Conservation (phyloP, 306 rosid species). For the barrel medic (Medicago truncatula) region DNA sequence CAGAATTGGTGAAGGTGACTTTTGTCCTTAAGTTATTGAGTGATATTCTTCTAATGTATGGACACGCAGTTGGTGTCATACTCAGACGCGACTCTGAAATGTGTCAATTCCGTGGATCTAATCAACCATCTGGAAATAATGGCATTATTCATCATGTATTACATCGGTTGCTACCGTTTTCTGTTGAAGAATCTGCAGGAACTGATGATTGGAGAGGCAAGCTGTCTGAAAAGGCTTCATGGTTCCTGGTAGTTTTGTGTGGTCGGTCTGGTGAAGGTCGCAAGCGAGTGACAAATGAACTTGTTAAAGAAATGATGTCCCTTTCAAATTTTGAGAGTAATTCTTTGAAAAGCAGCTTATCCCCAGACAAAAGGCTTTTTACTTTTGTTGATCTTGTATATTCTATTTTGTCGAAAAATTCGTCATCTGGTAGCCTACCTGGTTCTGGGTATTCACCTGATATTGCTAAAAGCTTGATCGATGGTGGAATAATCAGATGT, state of each 20-base stretch:
- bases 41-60: conserved; percentile 94
- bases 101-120: conserved; percentile 81
- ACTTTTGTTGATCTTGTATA: conserved; percentile 82
- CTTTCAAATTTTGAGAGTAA: conserved; percentile 69
- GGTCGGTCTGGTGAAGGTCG: conserved; percentile 99
- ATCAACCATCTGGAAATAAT: conserved; percentile 68
- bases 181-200: conserved; percentile 89
- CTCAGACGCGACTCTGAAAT: conserved; percentile 91
- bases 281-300: conserved; percentile 84
- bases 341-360: conserved; percentile 62
- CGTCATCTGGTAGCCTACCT: conserved; percentile 86
- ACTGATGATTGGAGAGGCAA: conserved; percentile 98
- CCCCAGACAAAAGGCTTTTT: conserved; percentile 89
- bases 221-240: conserved; percentile 92
- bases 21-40: conserved; percentile 94
- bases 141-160: conserved; percentile 83
- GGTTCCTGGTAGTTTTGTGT: conserved; percentile 87
- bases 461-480: conserved; percentile 97
- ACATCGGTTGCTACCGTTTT: conserved; percentile 78
- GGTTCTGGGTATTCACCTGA: conserved; percentile 97
- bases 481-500: conserved; percentile 90
- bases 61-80: conserved; percentile 89
- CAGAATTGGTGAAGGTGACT: conserved; percentile 91
- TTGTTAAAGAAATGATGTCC: conserved; percentile 72
- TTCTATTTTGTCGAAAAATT: conserved; percentile 89